phyloP scores from a whole-genome alignment of 306 rosid species.

The Prunus persica region Prunus_persica_NCBIv2 NC_034013.1:14147001-14147500 shows the following conservation, averaged over 20 bases:
- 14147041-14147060: conserved; percentile 39
- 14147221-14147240: conserved; percentile 45
- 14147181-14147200: conserved; percentile 55
- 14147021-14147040: conserved; percentile 55
- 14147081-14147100: conserved; percentile 41
- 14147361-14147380: neutral
- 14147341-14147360: conserved; percentile 1
- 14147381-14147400: neutral
- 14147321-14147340: neutral
- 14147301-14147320: neutral
- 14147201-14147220: conserved; percentile 61
- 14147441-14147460: neutral
- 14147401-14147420: neutral
- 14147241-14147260: conserved; percentile 43
- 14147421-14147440: neutral
- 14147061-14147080: conserved; percentile 30
- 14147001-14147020: conserved; percentile 35
- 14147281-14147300: neutral
- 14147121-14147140: conserved; percentile 55
- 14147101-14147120: conserved; percentile 60
- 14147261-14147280: neutral
- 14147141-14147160: conserved; percentile 45
- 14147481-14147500: neutral
- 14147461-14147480: neutral
- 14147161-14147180: conserved; percentile 48